Evolutionary conservation across 2,329 filamentous ascomycete species (phyloP), one percentile per base, ranked within the genome.

Genomic region (Mariannaea elegans): DNA sequence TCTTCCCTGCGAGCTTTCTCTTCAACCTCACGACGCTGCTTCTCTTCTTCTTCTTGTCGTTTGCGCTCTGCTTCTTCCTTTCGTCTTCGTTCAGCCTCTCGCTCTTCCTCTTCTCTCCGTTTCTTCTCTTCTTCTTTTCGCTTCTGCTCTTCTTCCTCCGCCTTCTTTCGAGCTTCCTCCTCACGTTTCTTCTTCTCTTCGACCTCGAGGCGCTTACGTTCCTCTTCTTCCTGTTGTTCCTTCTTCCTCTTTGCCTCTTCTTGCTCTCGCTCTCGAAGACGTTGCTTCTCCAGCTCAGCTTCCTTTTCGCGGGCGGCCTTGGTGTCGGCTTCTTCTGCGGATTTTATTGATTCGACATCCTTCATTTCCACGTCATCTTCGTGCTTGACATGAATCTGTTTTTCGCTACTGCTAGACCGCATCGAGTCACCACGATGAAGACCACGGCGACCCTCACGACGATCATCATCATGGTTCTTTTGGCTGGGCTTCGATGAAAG

Each of bases 361-460:
- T 75, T 76, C 84, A 87, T 87, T 18, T 85, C 83, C 8, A 84
- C 71, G 54, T 87, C 85, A 2, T 87, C 84, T 61, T 87, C 84
- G 1, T 82, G 82, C 65, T 86, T 86, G 38, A 87, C 83, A 46
- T 82, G 81, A n/a, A 86, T 84, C 14, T 75, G 71, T 66, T 81
- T 83, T 38, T 85, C 84, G 4, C 75, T 73, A 2, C 76, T 70
- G 9, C 67, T 71, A 2, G 75, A 74, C 62, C 81, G 83, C 14
- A 74, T 71, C 2, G 73, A 74, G 24, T 83, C 80, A 46, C 77
- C 77, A 2, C 79, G 77, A 21, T 77, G 75, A n/a, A 76, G 41
- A 72, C 78, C 68, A 71, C 79, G 69, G 73, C 80, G 52, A 62
- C 57, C 68, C 77, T 83, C 50, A 14, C 67, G 72, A 19, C 64